Base-by-base conservation (phyloP, 306 rosid species). In the Echinosophora koreensis region DNA sequence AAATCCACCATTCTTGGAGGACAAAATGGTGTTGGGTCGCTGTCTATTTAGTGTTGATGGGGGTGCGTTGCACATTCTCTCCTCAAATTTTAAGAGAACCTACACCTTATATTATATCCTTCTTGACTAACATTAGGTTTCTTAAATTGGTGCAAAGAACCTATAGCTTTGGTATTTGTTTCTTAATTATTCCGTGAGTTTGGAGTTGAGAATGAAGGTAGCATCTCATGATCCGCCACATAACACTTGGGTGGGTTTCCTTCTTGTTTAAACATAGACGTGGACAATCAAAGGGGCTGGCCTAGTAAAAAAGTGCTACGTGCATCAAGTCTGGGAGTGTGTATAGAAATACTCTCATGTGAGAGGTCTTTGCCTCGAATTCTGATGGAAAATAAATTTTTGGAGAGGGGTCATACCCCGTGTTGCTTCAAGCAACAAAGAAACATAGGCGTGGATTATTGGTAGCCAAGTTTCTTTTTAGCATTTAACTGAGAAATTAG, bases 101-200 rank as follows among this genome's bases (percentile, higher is more conserved):
- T 66, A 9, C 35, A 22, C 81, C 85, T 49, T 78, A 35, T 59
- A 6, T 75, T 28, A 13, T 30, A 8, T 17, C 77, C 55, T 61
- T 79, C 58, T 34, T 57, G 47, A 77, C 67, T 50, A 73, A 50
- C 38, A 50, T 42, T 52, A 64, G 47, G 52, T 14, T 74, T 79
- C 74, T 68, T 71, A 60, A 57, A 59, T 77, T 77, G 83, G 85
- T 81, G 52, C 85, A 73, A 71, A 55, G 83, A 81, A 84, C 83
- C 85, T 81, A 77, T 81, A 77, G 67, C 75, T 63, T 64, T 63
- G 28, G 47, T 52, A 52, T 74, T 65, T 83, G 66, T 78, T 66
- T 65, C 82, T 27, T 62, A n/a, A n/a, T n/a, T n/a, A 6, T 76
- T 65, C 12, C 39, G 8, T 2, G 42, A 37, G 58, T 56, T 69